Percentiles rank a stretch among this genome's conserved stretches.
Evolutionary conservation across 139 green algal species (phyloP).

Genomic region (Micractinium sp.): DNA sequence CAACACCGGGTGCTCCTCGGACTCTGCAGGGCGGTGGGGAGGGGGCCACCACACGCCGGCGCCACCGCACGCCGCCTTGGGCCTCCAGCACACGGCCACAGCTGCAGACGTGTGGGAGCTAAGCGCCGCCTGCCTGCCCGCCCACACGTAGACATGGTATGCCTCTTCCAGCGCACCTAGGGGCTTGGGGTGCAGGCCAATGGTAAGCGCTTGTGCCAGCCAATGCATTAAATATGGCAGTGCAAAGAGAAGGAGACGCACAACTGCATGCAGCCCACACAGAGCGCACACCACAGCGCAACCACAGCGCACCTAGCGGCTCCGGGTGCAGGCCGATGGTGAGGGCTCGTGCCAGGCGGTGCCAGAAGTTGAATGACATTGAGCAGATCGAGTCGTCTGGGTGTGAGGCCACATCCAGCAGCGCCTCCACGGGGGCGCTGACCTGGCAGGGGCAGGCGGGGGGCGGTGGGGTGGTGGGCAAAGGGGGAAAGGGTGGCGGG

Average conservation of each 20-base stretch:
- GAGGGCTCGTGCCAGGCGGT: constrained; percentile 67
- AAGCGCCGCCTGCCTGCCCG: too few relatives aligned
- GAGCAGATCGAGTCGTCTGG: constrained; percentile 78
- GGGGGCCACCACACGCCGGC: too few relatives aligned
- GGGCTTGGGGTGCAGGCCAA: neutral
- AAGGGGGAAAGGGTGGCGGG: too few relatives aligned
- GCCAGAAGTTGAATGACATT: constrained; percentile 95
- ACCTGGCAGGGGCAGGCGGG: too few relatives aligned
- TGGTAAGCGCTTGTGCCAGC: neutral
- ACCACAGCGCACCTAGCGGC: neutral
- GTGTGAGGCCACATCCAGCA: constrained; percentile 87
- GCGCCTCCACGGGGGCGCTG: constrained; percentile 78
- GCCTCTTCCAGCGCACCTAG: too few relatives aligned
- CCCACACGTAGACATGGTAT: too few relatives aligned
- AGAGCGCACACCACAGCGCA: neutral
- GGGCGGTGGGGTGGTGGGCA: neutral
- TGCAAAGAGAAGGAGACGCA: too few relatives aligned
- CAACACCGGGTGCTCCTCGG: too few relatives aligned
- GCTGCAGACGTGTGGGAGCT: neutral
- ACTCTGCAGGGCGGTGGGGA: too few relatives aligned
- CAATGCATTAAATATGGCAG: too few relatives aligned
- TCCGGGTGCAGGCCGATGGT: constrained; percentile 42
- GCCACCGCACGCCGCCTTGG: too few relatives aligned
- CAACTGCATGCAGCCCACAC: neutral
- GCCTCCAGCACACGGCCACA: neutral